Conservation (phyloP, 2,329 filamentous ascomycete genomes). For the Ceratocystis alfenasii region DNA sequence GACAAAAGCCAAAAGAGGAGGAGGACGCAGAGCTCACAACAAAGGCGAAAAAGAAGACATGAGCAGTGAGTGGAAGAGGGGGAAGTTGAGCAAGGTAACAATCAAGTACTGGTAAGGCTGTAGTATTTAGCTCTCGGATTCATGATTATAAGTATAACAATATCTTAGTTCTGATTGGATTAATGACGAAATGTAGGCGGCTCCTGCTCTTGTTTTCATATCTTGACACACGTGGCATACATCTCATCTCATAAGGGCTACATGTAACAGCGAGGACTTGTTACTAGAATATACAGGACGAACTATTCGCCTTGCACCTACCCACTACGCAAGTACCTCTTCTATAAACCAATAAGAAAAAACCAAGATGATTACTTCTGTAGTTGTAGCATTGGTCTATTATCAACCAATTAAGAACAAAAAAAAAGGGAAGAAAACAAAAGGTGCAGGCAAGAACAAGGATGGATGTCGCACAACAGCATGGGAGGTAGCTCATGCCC, state of each 20-base stretch:
- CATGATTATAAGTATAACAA: slow-evolving; percentile 7
- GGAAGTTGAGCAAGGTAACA: background rate
- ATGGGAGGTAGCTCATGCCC: background rate
- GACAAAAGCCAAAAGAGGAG: slow-evolving; percentile 14
- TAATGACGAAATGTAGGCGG: background rate
- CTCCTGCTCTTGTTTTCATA: too few species aligned
- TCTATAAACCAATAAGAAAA: too few species aligned
- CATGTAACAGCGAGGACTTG: too few species aligned
- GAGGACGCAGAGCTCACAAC: slow-evolving; percentile 9
- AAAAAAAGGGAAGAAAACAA: background rate
- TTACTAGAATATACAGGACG: too few species aligned
- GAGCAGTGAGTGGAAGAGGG: background rate
- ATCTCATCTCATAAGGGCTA: too few species aligned
- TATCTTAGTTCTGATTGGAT: background rate
- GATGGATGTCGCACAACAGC: background rate
- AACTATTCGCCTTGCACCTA: too few species aligned
- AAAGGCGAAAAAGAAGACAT: slow-evolving; percentile 9
- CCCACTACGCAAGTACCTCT: too few species aligned
- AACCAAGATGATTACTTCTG: too few species aligned
- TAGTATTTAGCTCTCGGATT: background rate
- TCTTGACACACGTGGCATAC: too few species aligned
- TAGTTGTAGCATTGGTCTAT: too few species aligned
- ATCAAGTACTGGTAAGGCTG: background rate
- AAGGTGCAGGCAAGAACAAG: background rate
- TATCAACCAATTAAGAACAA: slow-evolving; percentile 9